Base-by-base conservation (phyloP, 2,329 filamentous ascomycete species). In the Dryadomyces sulphureus region DNA sequence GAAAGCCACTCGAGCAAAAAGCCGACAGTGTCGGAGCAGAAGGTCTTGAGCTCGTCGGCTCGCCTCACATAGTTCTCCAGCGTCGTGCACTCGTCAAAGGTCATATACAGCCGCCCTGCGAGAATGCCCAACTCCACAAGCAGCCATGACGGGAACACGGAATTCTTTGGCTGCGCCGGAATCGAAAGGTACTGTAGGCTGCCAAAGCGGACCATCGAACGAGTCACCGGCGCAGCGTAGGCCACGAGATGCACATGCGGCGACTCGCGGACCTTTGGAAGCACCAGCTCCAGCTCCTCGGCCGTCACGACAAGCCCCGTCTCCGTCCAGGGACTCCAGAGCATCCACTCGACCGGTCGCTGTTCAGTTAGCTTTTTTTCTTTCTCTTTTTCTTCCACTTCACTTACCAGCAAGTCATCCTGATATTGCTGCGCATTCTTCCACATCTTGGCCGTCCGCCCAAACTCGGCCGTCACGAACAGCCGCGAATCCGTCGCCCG, bases 181-280 rank as follows among this genome's bases (percentile, higher is more conserved):
- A 76, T 59, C 0, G 67, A 58, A 52, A 72, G 74, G 54, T 68
- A 81, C 0, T 54, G 53, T 0, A 84, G 59, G 0, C 54, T 51
- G 51, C 77, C 74, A 59, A 83, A 81, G 5, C 67, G 60, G 0
- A 72, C 55, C 78, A 83, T 84, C 1, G 65, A 63, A 24, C 68
- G 65, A 0, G 78, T 80, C 0, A 78, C 65, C 0, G 80, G 75
- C 0, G 78, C 70, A 0, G 77, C 65, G 49, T 84, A 84, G 0
- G 66, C 60, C 0, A 53, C 19, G 72, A 64, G 0, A 67, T 65
- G 0, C 52, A 46, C 16, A 34, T 7, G 46, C 2, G 43, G 27
- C 1, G 22, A 38, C 0, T 46, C 45, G 1, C 57, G 58, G 6
- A 80, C 50, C 0, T 65, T 49, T 0, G 65, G 64, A 3, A 84